phyloP scores from a whole-genome alignment of 2,329 filamentous ascomycete genomes.

The Botrytis galanthina region DNA sequence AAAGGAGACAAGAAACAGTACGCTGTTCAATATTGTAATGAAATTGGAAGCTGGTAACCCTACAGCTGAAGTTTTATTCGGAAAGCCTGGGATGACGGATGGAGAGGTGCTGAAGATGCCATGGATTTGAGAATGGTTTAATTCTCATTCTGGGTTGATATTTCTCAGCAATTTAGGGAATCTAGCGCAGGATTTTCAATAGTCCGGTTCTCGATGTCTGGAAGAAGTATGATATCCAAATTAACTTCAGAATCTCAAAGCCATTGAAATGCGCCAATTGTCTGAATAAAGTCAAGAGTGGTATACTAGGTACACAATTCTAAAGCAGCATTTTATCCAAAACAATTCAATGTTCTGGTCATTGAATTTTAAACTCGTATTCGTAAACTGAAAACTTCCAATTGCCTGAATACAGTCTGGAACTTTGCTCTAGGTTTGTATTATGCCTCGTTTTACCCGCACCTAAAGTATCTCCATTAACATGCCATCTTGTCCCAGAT shows the following conservation, averaged over 20 bases:
- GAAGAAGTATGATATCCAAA: background rate
- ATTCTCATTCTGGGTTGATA: background rate
- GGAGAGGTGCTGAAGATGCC: conserved; percentile 1
- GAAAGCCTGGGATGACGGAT: background rate
- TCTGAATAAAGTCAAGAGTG: background rate
- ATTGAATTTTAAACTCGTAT: background rate
- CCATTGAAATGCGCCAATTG: background rate
- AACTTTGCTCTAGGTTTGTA: background rate
- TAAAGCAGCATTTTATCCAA: background rate
- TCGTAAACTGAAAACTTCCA: background rate
- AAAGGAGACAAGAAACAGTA: conserved; percentile 36
- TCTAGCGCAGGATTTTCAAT: background rate
- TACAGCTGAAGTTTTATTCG: conserved; percentile 4
- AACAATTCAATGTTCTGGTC: background rate
- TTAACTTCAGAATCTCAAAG: background rate
- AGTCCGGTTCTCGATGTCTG: background rate
- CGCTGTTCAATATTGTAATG: conserved; percentile 39
- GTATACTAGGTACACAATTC: background rate
- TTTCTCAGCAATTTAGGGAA: background rate
- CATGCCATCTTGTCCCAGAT: background rate
- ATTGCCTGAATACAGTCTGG: background rate
- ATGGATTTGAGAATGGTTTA: background rate
- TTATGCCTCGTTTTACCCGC: background rate
- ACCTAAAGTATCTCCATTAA: background rate
- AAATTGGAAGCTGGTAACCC: background rate